Evolutionary conservation across 495 filamentous ascomycete genomes (phyloP).

Genomic region (Tuber microsphaerosporum): DNA sequence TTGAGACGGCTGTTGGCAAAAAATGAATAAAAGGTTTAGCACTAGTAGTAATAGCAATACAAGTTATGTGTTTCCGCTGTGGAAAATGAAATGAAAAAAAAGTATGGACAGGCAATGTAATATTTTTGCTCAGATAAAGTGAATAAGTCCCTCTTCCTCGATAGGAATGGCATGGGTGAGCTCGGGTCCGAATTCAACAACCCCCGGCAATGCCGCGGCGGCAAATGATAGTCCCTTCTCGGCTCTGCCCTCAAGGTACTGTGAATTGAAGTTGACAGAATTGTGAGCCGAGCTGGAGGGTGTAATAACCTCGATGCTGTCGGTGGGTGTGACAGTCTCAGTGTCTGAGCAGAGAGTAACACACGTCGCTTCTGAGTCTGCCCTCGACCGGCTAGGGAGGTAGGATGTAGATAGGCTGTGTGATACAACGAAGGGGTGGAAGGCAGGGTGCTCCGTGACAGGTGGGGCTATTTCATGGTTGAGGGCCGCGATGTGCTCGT

Average conservation of each 20-base stretch:
- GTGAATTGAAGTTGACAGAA: constrained; percentile 33
- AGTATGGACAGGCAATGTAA: background rate
- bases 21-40: background rate
- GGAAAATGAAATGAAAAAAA: background rate
- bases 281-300: constrained; percentile 39
- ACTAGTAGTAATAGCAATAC: background rate
- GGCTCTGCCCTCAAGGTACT: constrained; percentile 28
- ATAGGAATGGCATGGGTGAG: constrained; percentile 24
- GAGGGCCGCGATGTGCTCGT: constrained; percentile 40
- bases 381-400: constrained; percentile 34
- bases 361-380: constrained; percentile 41
- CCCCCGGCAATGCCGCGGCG: constrained; percentile 39
- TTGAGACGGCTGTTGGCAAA: background rate
- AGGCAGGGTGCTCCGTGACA: constrained; percentile 15
- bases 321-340: constrained; percentile 40
- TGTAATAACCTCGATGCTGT: constrained; percentile 38
- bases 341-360: constrained; percentile 41
- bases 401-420: constrained; percentile 2
- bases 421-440: constrained; percentile 18
- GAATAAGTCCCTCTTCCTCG: constrained; percentile 36
- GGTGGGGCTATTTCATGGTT: constrained; percentile 28
- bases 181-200: constrained; percentile 39
- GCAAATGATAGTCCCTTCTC: constrained; percentile 42
- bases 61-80: background rate
- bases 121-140: constrained; percentile 34